These are phyloP conservation scores for Sugiyamaella valdiviana DNA, from an alignment of 805 yeast genomes.

Conservation along the genomic window DNA sequence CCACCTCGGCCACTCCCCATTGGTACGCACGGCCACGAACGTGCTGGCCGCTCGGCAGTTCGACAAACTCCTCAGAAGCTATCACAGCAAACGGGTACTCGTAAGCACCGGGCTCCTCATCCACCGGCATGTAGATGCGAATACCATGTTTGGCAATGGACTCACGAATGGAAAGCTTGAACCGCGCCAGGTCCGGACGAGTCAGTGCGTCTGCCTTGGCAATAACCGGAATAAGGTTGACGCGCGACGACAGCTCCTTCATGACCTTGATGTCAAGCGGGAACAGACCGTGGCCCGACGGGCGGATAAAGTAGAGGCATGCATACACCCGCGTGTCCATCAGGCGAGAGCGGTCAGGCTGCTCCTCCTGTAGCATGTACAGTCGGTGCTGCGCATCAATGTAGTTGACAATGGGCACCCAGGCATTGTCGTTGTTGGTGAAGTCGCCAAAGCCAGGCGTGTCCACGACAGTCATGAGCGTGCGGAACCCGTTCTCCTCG, in stretches of 20 bases:
- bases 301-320: slow-evolving; percentile 82
- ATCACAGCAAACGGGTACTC: slow-evolving; percentile 68
- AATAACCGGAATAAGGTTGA: slow-evolving; percentile 82
- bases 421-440: slow-evolving; percentile 75
- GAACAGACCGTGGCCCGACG: slow-evolving; percentile 81
- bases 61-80: slow-evolving; percentile 59
- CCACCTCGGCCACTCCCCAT: slow-evolving; percentile 96
- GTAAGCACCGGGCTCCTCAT: slow-evolving; percentile 41
- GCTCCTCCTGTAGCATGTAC: slow-evolving; percentile 89
- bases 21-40: slow-evolving; percentile 83
- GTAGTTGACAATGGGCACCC: slow-evolving; percentile 83
- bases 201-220: slow-evolving; percentile 84
- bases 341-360: slow-evolving; percentile 55
- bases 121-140: slow-evolving; percentile 48
- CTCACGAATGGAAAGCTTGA: slow-evolving; percentile 62
- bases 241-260: slow-evolving; percentile 75
- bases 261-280: slow-evolving; percentile 84
- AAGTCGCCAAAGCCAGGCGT: slow-evolving; percentile 94
- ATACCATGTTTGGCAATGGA: slow-evolving; percentile 81
- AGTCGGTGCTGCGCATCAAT: slow-evolving; percentile 87
- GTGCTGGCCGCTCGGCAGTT: slow-evolving; percentile 49
- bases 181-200: slow-evolving; percentile 57
- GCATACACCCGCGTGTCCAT: slow-evolving; percentile 84
- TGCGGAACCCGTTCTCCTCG: slow-evolving; percentile 75
- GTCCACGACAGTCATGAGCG: slow-evolving; percentile 75